phyloP scores from a whole-genome alignment of 352 stramenopile species.

The Albugo laibachii region DNA sequence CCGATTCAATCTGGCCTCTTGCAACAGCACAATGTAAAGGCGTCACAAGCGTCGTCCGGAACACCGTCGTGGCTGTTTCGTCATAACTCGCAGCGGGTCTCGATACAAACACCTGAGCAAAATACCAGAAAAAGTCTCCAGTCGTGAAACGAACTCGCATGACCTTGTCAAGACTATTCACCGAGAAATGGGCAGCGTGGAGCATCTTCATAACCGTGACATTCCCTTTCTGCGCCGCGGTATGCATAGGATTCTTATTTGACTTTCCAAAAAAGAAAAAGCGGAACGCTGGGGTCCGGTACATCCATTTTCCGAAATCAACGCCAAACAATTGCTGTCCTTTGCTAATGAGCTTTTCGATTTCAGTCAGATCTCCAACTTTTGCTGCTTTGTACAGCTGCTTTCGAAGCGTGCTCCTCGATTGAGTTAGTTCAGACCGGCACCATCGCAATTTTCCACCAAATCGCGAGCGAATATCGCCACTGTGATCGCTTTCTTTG shows the following conservation, averaged over 20 bases:
- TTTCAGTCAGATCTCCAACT: conserved; percentile 32
- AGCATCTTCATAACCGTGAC: conserved; percentile 32
- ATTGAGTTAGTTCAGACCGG: conserved; percentile 19
- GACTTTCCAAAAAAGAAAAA: conserved; percentile 36
- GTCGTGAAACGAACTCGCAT: conserved; percentile 52
- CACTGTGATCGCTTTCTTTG: conserved; percentile 63
- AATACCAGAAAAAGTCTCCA: conserved; percentile 60
- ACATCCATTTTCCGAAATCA: conserved; percentile 42
- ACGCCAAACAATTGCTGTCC: conserved; percentile 24
- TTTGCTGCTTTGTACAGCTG: conserved; percentile 44
- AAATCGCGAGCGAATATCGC: conserved; percentile 40
- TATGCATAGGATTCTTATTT: conserved; percentile 66
- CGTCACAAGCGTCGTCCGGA: conserved; percentile 46
- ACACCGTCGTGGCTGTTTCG: conserved; percentile 34
- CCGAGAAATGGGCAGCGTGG: conserved; percentile 23
- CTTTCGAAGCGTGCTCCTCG: conserved; percentile 44
- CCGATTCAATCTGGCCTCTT: conserved; percentile 29
- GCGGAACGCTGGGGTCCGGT: conserved; percentile 24
- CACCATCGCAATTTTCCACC: conserved; percentile 13
- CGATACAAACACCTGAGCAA: conserved; percentile 38
- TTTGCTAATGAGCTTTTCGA: conserved; percentile 27
- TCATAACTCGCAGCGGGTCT: conserved; percentile 20
- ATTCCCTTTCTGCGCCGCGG: conserved; percentile 52
- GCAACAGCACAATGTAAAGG: conserved; percentile 46
- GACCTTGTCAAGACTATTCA: conserved; percentile 56